phyloP scores from a whole-genome alignment of 371 early-diverging fungal genomes.

The Mucor velutinosus region DNA sequence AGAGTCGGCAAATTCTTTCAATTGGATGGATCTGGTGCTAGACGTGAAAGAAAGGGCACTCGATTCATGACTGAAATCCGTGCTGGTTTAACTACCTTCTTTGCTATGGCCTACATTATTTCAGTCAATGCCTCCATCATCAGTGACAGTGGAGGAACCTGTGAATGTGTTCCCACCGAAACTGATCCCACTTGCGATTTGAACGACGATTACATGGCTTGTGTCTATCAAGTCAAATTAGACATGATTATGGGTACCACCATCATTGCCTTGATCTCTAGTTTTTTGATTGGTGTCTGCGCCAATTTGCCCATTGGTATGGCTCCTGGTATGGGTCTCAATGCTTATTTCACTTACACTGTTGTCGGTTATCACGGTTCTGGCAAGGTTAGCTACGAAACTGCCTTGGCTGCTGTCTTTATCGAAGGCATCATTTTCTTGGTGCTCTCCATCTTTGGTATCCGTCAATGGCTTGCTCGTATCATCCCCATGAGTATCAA shows the following conservation, averaged over 20 bases:
- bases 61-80: constrained; percentile 69
- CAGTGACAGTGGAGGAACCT: constrained; percentile 76
- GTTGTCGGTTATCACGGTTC: constrained; percentile 80
- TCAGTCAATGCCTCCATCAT: constrained; percentile 79
- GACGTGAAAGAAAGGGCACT: constrained; percentile 57
- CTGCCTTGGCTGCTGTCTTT: constrained; percentile 77
- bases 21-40: constrained; percentile 63
- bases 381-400: constrained; percentile 68
- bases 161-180: constrained; percentile 56
- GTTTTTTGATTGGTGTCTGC: constrained; percentile 67
- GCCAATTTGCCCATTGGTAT: constrained; percentile 80
- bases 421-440: constrained; percentile 81
- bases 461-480: constrained; percentile 79
- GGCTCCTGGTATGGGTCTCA: constrained; percentile 82
- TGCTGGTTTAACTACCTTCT: constrained; percentile 61
- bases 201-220: constrained; percentile 58
- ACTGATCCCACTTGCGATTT: constrained; percentile 50
- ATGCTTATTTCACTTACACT: constrained; percentile 81
- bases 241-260: constrained; percentile 75
- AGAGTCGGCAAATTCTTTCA: constrained; percentile 65
- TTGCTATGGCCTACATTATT: constrained; percentile 42
- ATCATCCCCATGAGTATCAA: constrained; percentile 74
- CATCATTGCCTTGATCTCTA: constrained; percentile 67
- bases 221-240: constrained; percentile 65
- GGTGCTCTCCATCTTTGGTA: constrained; percentile 68